Base-by-base conservation (phyloP, 805 yeast species). In the Isabelozyma gotoi region DNA sequence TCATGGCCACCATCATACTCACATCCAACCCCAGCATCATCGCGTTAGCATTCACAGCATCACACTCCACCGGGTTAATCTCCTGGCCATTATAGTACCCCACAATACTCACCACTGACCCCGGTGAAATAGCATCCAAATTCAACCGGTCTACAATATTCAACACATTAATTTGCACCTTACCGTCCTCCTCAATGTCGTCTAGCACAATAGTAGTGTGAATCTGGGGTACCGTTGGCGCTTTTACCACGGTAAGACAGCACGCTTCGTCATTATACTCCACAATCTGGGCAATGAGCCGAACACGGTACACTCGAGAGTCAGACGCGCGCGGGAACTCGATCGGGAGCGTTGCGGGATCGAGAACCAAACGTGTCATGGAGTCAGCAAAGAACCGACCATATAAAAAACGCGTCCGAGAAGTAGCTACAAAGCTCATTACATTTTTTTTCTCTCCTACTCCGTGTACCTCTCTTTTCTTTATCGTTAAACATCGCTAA, bases 1-100 rank as follows among this genome's bases (percentile, higher is more conserved):
- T 51, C 46, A 59, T 40, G 10, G 51, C 41, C 10, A 47, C 48
- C 44, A 62, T 44, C 3, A 54, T 44, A 11, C 45, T 40, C 8
- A 47, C 42, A 14, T 47, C 41, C 5, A 45, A 48, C 6, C 15
- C 45, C 42, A 31, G 44, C 47, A 20, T 46, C 16, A 56, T 19
- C 17, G 11, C 33, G 21, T 14, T 7, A 10, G 7, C 47, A 34
- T 49, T 52, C 5, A 63, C 37, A 15, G 50, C 43, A 27, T 36
- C 33, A 41, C 68, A 60, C 40, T 55, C 60, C 19, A 62, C 41
- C 7, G 58, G 65, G 14, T 42, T 49, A 11, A 65, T 33, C 2
- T 19, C 36, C 1, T 31, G 17, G 2, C 74, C 74, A 45, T 69
- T 55, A 48, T 56, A 68, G 39, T 49, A 56, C 1, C 66, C 73